Base-by-base conservation (phyloP, 495 filamentous ascomycete genomes). In the Neurospora terricola region DNA sequence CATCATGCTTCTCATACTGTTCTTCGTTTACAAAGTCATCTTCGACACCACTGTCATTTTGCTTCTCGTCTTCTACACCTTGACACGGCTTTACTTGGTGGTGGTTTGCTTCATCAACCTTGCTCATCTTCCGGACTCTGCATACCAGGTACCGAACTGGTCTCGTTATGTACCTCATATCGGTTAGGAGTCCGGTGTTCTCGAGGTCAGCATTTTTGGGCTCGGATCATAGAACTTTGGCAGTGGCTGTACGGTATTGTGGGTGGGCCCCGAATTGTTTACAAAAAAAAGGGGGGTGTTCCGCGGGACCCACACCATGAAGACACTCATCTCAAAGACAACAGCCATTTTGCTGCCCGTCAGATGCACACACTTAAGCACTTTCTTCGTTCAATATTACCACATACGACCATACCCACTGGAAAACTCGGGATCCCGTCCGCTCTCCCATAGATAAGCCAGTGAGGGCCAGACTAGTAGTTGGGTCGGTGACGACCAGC, bases 401-500 rank as follows among this genome's bases (percentile, higher is more conserved):
- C 48, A 59, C 48, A 59, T 59, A 59, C 48, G 48, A 59, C 48
- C 48, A 59, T 59, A 59, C 48, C 48, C 48, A 59, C 48, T 59
- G 48, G 83, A 84, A 71, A 80, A 81, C 76, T 81, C 82, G 83
- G 83, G 80, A 83, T 83, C 83, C 84, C 84, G 84, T 86, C 83
- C 83, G 84, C 82, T 85, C 84, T 83, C 80, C 82, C 82, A 78
- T 83, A 82, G 80, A 81, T 78, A 82, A 83, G 77, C 79, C 40
- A 18, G 40, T 72, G 71, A 72, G 71, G 21, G 76, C 78, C 70
- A 42, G 74, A 78, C 69, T 72, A 81, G 80, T 82, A 82, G 77
- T 78, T 77, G 78, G 77, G 78, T 81, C 77, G 78, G 72, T 77
- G 70, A 76, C 76, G 70, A 75, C 70, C 70, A 73, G 72, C 34